Conservation (phyloP, 2,329 filamentous ascomycete species). For the Cladosporium sp. region DNA sequence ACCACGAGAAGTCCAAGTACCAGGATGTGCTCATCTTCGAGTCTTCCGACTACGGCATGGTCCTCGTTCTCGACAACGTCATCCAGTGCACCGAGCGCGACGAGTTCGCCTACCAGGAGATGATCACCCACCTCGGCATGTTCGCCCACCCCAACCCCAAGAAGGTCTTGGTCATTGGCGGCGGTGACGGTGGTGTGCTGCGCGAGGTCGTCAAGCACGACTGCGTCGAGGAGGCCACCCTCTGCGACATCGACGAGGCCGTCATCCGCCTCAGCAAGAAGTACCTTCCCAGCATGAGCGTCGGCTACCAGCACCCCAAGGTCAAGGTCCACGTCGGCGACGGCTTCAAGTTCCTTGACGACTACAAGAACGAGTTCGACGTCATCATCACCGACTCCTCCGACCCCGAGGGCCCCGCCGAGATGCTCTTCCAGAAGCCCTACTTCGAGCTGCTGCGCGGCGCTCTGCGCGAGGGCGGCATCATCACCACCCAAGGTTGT, state of each 20-base stretch:
- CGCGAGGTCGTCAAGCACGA: conserved; percentile 99
- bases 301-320: conserved; percentile 87
- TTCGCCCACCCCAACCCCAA: conserved; percentile 97
- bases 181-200: conserved; percentile 94
- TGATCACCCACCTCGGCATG: conserved; percentile 98
- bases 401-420: conserved; percentile 93
- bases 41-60: conserved; percentile 92
- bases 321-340: conserved; percentile 90
- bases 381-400: conserved; percentile 99
- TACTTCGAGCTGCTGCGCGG: conserved; percentile 94
- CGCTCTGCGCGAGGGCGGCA: conserved; percentile 88
- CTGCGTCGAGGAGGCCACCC: conserved; percentile 87
- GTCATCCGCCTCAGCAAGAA: conserved; percentile 98
- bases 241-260: conserved; percentile 99
- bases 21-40: conserved; percentile 99
- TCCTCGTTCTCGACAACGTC: conserved; percentile 96
- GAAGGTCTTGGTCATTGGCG: conserved; percentile 96
- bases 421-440: conserved; percentile 95
- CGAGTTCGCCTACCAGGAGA: conserved; percentile 97
- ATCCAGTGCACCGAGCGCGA: conserved; percentile 98
- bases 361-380: conserved; percentile 96
- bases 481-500: conserved; percentile 99
- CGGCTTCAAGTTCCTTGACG: conserved; percentile 96
- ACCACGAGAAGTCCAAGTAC: conserved; percentile 99
- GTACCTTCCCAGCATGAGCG: conserved; percentile 90